Base-by-base conservation (phyloP, 139 green algal species). In the Closterium sp. region DNA sequence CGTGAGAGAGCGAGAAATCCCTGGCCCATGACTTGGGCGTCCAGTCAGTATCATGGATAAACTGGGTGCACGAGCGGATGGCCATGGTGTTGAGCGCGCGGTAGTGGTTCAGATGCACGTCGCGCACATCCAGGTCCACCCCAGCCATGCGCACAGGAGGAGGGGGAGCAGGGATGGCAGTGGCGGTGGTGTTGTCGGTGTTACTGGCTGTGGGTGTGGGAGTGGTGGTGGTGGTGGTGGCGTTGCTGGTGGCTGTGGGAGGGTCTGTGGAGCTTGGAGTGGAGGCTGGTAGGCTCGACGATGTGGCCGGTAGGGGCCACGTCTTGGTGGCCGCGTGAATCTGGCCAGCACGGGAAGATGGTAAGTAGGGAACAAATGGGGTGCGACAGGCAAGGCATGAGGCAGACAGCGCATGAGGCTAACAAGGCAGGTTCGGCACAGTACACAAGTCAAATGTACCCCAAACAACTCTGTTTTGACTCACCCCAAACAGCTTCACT, bases 21-120 rank as follows among this genome's bases (percentile, higher is more conserved):
- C 86, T 30, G 64, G 86, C 32, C 86, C 86, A 90, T 32, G 31
- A 76, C 31, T 34, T 90, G 9, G 86, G 86, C 31, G 64, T 90
- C 30, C 32, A 84, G 25, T 55, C 86, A 6, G 86, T 66, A 5
- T 85, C 87, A 28, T 90, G 66, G 3, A 90, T 34, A 31, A 66
- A 90, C 69, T 34, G 33, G 12, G 12, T 34, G 87, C 87, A 90
- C 19, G 87, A 84, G 12, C 30, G 9, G 33, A 76, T 34, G 12
- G 16, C 23, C 3, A 31, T 2, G 23, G 69, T 30, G 69, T 90
- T 90, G 87, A 90, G 12, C 33, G 7, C 87, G 12, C 87, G 9
- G 4, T 85, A 85, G 69, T 90, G 87, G 87, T 90, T 90, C 16
- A 90, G 69, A 28, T 90, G 87, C 30, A 90, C 87, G 69, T 90